phyloP scores from a whole-genome alignment of 768 basidiomycete genomes.

The Coprinopsis strossmayeri region DNA sequence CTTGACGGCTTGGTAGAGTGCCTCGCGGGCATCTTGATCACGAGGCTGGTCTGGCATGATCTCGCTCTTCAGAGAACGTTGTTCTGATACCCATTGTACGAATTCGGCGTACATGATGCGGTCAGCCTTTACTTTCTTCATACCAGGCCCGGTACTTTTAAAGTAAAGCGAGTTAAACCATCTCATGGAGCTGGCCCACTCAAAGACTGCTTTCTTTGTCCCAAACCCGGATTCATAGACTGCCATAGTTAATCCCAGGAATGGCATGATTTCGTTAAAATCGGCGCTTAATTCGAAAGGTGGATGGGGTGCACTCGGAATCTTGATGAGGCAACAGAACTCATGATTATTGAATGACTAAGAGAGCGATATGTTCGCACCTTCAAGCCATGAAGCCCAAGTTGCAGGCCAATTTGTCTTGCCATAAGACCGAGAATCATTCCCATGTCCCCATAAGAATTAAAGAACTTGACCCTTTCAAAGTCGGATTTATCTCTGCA shows the following conservation, averaged over 20 bases:
- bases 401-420: conserved; percentile 40
- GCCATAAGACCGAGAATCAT: conserved; percentile 61
- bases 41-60: conserved; percentile 11
- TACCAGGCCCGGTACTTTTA: conserved; percentile 26
- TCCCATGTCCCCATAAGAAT: conserved; percentile 65
- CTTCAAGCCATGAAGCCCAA: conserved; percentile 54
- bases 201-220: conserved; percentile 46
- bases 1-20: conserved; percentile 16
- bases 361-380: conserved; percentile 32
- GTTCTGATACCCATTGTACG: conserved; percentile 35
- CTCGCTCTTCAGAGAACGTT: conserved; percentile 4
- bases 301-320: conserved; percentile 34
- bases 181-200: conserved; percentile 50
- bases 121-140: conserved; percentile 35
- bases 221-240: conserved; percentile 47
- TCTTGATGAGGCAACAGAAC: too few species aligned
- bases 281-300: conserved; percentile 45
- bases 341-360: too few species aligned
- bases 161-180: conserved; percentile 43
- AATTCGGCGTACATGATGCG: conserved; percentile 59
- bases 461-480: conserved; percentile 46
- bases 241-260: conserved; percentile 51
- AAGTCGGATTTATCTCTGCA: conserved; percentile 44
- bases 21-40: too few species aligned
- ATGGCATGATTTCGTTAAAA: conserved; percentile 43